phyloP scores from a whole-genome alignment of 129 eudicot genomes.

The Mikania micrantha region DNA sequence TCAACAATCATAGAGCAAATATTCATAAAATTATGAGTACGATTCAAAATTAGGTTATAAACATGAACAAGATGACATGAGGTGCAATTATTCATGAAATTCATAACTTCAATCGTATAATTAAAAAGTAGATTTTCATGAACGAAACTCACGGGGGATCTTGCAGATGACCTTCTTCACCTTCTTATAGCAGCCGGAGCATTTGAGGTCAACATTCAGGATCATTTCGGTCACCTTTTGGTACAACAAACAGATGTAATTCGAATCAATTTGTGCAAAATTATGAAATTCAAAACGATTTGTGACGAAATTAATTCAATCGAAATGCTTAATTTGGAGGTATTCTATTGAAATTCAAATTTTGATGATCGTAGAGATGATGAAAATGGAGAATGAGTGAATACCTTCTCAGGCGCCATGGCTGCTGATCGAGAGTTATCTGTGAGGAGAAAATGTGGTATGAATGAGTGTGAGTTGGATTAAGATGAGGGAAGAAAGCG shows the following conservation, averaged over 20 bases:
- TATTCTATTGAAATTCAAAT: no score
- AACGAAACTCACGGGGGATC: slow-evolving; percentile 58
- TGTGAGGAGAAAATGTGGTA: neutral
- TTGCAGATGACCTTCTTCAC: slow-evolving; percentile 62
- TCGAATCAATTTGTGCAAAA: neutral
- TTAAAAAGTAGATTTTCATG: neutral
- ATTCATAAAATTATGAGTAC: no score
- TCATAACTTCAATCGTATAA: neutral
- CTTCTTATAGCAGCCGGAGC: slow-evolving; percentile 77
- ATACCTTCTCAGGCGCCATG: slow-evolving; percentile 35
- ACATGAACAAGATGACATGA: no score
- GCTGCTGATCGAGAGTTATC: neutral
- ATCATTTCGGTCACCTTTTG: slow-evolving; percentile 62
- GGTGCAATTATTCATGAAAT: no score
- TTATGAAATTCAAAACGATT: no score
- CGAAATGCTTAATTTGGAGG: no score
- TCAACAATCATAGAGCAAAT: neutral
- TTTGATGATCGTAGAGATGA: neutral
- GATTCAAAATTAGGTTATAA: no score
- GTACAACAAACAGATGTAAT: neutral
- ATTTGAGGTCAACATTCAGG: slow-evolving; percentile 74
- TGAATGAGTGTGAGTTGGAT: slow-evolving; percentile 17
- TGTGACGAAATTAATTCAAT: no score
- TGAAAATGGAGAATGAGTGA: neutral
- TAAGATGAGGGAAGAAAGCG: slow-evolving; percentile 19